Evolutionary conservation across 305 asterid genomes (phyloP).

Genomic region (Fraxinus velutina): DNA sequence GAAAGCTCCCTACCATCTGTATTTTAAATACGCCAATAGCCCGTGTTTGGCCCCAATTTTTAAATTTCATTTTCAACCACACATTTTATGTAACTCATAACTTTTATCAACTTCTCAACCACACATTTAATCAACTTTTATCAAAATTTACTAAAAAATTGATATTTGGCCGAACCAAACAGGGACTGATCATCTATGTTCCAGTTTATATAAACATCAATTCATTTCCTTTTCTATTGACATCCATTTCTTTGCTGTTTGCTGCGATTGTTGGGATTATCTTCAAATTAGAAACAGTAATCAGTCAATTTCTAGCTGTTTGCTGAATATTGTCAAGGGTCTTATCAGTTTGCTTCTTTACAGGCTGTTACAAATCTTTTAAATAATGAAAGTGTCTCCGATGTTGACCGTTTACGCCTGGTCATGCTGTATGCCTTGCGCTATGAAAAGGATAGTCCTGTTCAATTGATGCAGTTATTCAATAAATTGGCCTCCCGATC

Average conservation of each 20-base stretch:
- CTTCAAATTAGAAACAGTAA: not conserved
- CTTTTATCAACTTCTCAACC: not conserved
- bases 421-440: conserved; percentile 96
- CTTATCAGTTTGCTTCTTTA: conserved; percentile 20
- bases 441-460: conserved; percentile 95
- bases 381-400: conserved; percentile 73
- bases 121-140: not conserved
- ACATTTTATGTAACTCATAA: not conserved
- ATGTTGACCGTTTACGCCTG: conserved; percentile 84
- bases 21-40: not conserved
- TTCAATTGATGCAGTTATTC: conserved; percentile 96
- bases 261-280: not conserved
- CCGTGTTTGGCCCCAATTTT: not conserved
- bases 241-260: not conserved
- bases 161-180: not conserved
- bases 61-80: not conserved
- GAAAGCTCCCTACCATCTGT: not conserved
- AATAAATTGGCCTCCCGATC: conserved; percentile 88
- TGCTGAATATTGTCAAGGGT: not conserved
- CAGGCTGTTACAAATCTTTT: conserved; percentile 93
- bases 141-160: not conserved
- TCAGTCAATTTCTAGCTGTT: not conserved
- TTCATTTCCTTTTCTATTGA: not conserved
- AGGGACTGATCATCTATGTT: not conserved
- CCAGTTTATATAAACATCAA: not conserved